Conservation (phyloP, 2,329 filamentous ascomycete species). For the Aspergillus brunneoviolaceus region DNA sequence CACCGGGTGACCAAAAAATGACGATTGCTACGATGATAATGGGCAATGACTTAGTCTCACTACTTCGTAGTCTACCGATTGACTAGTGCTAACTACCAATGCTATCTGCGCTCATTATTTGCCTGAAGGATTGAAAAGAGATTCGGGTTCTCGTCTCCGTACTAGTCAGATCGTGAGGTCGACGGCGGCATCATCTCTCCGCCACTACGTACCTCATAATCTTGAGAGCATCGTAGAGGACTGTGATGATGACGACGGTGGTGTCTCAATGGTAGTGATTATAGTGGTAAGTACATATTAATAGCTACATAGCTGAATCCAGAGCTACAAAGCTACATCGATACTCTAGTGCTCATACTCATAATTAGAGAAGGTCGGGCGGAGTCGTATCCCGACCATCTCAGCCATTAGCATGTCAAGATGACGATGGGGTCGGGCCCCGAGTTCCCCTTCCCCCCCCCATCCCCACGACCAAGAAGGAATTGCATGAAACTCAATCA, state of each 20-base stretch:
- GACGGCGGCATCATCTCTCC: background rate
- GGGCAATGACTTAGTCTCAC: too few species aligned
- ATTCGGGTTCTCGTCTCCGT: background rate
- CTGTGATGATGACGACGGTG: background rate
- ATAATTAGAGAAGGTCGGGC: conserved; percentile 12
- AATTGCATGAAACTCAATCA: conserved; percentile 24
- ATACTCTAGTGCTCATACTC: background rate
- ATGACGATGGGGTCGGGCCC: conserved; percentile 16
- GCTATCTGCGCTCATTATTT: background rate
- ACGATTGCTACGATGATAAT: background rate
- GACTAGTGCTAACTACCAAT: background rate
- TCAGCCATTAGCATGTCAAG: conserved; percentile 19
- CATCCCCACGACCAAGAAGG: conserved; percentile 17
- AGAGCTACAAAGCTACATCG: background rate
- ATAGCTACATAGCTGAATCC: background rate
- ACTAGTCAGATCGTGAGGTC: background rate
- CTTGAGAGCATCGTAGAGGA: background rate
- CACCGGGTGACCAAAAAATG: background rate
- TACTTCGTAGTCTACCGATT: too few species aligned
- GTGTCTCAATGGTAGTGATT: background rate
- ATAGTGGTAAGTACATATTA: background rate
- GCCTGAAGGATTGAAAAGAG: background rate
- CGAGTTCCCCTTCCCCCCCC: background rate
- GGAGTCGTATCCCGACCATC: conserved; percentile 7
- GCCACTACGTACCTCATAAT: background rate